Evolutionary conservation across 2,329 filamentous ascomycete species (phyloP).

Genomic region (Cordyceps cicadae): DNA sequence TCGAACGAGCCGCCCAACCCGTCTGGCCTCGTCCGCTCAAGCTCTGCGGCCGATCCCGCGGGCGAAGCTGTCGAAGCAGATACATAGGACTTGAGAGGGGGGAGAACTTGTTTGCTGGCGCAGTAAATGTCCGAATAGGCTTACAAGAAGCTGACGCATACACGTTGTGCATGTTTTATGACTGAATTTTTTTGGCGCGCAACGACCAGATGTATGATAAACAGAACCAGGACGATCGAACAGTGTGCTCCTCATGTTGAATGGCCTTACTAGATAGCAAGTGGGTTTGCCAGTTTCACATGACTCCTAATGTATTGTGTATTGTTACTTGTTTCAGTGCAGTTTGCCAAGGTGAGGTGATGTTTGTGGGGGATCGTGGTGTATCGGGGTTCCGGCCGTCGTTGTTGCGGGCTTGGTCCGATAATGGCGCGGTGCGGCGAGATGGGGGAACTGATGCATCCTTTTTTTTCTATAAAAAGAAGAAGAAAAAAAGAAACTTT

Average conservation of each 20-base stretch:
- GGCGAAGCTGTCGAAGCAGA: conserved; percentile 22
- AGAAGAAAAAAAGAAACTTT: not conserved
- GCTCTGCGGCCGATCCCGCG: conserved; percentile 28
- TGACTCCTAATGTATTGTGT: not conserved
- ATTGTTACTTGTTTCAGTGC: not conserved
- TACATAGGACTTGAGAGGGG: not conserved
- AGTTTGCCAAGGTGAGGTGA: not conserved
- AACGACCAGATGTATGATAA: conserved; percentile 1
- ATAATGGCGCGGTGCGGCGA: not conserved
- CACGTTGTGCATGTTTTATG: not conserved
- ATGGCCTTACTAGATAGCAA: conserved; percentile 3
- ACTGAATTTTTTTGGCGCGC: conserved; percentile 1
- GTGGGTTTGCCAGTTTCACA: not conserved
- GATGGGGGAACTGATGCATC: not conserved
- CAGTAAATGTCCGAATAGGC: not conserved
- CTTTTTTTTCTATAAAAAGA: not conserved
- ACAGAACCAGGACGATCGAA: not conserved
- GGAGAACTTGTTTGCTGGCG: not conserved
- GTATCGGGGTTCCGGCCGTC: conserved; percentile 6
- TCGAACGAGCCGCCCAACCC: conserved; percentile 39
- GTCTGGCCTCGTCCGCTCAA: conserved; percentile 41
- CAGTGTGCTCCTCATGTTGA: not conserved
- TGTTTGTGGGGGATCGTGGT: not conserved
- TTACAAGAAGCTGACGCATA: not conserved
- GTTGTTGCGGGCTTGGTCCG: not conserved